Conservation (phyloP, 192 early-diverging fungal genomes). For the Entomortierella lignicola region DNA sequence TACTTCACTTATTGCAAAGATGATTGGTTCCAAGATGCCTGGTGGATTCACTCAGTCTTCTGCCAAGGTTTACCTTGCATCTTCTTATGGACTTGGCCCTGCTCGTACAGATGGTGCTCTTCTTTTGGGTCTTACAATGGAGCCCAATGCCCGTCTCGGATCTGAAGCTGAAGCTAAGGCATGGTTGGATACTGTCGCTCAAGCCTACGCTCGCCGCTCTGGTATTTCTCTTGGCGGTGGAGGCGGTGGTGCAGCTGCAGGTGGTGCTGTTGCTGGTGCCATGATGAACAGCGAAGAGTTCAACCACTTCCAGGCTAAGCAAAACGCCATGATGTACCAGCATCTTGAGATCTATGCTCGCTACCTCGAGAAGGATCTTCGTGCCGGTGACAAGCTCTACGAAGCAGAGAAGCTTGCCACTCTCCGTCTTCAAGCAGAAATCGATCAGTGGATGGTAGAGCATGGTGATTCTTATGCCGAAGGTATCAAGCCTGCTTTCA, state of each 20-base stretch:
- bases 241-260: slow-evolving; percentile 61
- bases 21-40: slow-evolving; percentile 92
- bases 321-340: slow-evolving; percentile 74
- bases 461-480: slow-evolving; percentile 91
- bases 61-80: slow-evolving; percentile 80
- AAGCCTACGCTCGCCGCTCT: slow-evolving; percentile 75
- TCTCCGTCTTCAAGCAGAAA: slow-evolving; percentile 78
- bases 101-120: slow-evolving; percentile 80
- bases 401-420: slow-evolving; percentile 75
- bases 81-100: slow-evolving; percentile 79
- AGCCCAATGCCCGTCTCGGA: slow-evolving; percentile 83
- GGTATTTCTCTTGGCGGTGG: slow-evolving; percentile 72
- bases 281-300: slow-evolving; percentile 92
- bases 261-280: slow-evolving; percentile 64
- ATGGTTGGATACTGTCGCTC: slow-evolving; percentile 81
- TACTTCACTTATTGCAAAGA: slow-evolving; percentile 77
- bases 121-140: slow-evolving; percentile 83
- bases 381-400: slow-evolving; percentile 71
- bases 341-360: slow-evolving; percentile 84
- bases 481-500: slow-evolving; percentile 90
- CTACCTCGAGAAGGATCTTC: slow-evolving; percentile 86
- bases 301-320: slow-evolving; percentile 77
- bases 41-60: slow-evolving; percentile 85
- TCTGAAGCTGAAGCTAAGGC: slow-evolving; percentile 80
- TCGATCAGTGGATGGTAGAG: slow-evolving; percentile 92